phyloP scores from a whole-genome alignment of 768 basidiomycete species.

The Naematelia encephala region DNA sequence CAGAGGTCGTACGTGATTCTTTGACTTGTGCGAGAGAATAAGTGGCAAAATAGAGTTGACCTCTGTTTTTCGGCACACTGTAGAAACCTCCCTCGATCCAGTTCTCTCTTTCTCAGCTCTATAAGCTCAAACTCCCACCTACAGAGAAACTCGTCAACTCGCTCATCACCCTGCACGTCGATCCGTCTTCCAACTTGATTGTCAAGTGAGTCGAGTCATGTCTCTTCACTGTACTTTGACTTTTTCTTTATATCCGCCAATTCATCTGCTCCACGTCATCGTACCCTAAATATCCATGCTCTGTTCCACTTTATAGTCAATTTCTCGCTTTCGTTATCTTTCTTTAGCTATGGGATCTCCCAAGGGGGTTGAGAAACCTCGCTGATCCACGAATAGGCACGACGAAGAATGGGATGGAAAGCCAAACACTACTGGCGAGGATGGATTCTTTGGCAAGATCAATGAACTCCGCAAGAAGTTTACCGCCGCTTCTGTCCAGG shows the following conservation, averaged over 20 bases:
- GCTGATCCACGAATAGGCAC: slow-evolving; percentile 30
- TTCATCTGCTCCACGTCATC: no score
- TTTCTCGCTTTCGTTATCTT: no score
- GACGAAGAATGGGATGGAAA: slow-evolving; percentile 47
- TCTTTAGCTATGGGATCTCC: no score
- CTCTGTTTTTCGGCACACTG: not conserved
- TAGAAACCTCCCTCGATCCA: slow-evolving; percentile 48
- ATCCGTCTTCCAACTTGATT: slow-evolving; percentile 40
- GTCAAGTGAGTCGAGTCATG: slow-evolving; percentile 24
- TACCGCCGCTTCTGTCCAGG: slow-evolving; percentile 34
- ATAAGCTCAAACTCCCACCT: slow-evolving; percentile 32
- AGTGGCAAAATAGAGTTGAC: no score
- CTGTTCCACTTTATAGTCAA: no score
- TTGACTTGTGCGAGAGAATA: no score
- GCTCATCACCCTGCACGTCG: slow-evolving; percentile 42
- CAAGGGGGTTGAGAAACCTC: no score
- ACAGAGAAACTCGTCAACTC: slow-evolving; percentile 42
- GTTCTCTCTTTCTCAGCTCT: slow-evolving; percentile 38
- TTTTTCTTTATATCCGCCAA: not conserved
- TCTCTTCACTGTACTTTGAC: no score
- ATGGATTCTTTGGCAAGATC: slow-evolving; percentile 47
- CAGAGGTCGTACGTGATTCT: slow-evolving; percentile 34
- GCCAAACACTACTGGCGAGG: slow-evolving; percentile 39
- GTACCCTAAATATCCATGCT: no score
- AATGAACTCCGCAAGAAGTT: slow-evolving; percentile 46